Base-by-base conservation (phyloP, 1,284 basidiomycete species). In the Vanrija sp. region DNA sequence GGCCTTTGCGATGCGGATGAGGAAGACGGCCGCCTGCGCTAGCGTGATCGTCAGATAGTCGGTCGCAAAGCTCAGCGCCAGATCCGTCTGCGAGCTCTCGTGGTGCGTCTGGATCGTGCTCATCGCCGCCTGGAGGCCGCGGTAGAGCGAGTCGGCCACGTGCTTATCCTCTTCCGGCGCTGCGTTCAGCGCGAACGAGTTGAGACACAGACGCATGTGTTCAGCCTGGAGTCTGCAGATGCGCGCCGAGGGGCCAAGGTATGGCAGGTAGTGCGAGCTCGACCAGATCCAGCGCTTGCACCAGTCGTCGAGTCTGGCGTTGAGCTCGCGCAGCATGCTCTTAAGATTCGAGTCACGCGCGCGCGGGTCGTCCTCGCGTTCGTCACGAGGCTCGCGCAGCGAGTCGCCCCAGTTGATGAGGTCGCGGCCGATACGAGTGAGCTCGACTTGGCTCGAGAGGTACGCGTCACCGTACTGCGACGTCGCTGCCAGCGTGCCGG, bases 11-110 rank as follows among this genome's bases (percentile, higher is more conserved):
- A 68, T 61, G 14, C 68, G 62, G 29, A 70, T 60, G 15, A 71
- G 60, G 57, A 71, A 71, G 38, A 68, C 56, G 12, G 69, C 69
- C 5, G 69, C 64, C 53, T 71, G 67, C 4, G 69, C 61, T 7
- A 71, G 61, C 1, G 69, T 65, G 45, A 67, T 68, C 3, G 66
- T 68, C 9, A 69, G 52, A 55, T 71, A 69, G 53, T 71, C 69
- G 2, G 66, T 66, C 1, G 68, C 69, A 52, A 68, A 71, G 46
- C 65, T 66, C 47, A 71, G 42, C 8, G 62, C 66, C 12, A 66
- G 51, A 51, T 71, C 66, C 28, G 64, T 65, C 55, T 66, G 61
- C 52, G 63, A 61, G 9, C 60, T 61, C 42, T 71, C 69, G 43
- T 61, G 60, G 52, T 71, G 69, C 23, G 64, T 59, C 39, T 69